Conservation (phyloP, 1,284 basidiomycete species). For the Malassezia nana region DNA sequence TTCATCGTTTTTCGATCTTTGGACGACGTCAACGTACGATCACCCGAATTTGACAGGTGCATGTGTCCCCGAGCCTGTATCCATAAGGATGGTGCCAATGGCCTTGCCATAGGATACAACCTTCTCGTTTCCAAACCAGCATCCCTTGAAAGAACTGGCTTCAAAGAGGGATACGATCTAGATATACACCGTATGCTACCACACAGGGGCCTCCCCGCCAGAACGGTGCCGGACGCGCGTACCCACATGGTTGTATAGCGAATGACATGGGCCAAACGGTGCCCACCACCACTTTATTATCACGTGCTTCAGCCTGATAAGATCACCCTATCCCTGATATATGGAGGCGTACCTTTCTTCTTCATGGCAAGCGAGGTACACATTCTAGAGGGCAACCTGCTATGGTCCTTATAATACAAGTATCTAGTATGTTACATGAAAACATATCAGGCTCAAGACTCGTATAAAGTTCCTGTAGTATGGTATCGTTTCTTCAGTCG, state of each 20-base stretch:
- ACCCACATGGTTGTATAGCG: neutral
- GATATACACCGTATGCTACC: neutral
- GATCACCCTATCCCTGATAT: too few species aligned
- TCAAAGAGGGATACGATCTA: neutral
- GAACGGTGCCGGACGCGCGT: neutral
- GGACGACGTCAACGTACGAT: neutral
- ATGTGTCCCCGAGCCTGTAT: neutral
- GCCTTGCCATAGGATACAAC: neutral
- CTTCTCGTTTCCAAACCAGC: neutral
- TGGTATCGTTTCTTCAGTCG: too few species aligned
- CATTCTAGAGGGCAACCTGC: too few species aligned
- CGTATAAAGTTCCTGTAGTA: too few species aligned
- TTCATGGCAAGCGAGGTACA: too few species aligned
- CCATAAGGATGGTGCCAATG: neutral
- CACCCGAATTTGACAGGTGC: neutral
- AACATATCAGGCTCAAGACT: too few species aligned
- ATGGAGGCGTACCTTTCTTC: too few species aligned
- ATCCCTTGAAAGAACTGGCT: neutral
- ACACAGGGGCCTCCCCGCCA: neutral
- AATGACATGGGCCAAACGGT: neutral
- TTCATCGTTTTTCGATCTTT: conserved; percentile 31
- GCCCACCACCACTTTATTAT: neutral
- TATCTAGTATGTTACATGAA: too few species aligned
- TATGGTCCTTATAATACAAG: too few species aligned
- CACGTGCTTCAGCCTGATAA: neutral